Conservation (phyloP, 1,139 yeast genomes). For the Taphrina pruni region DNA sequence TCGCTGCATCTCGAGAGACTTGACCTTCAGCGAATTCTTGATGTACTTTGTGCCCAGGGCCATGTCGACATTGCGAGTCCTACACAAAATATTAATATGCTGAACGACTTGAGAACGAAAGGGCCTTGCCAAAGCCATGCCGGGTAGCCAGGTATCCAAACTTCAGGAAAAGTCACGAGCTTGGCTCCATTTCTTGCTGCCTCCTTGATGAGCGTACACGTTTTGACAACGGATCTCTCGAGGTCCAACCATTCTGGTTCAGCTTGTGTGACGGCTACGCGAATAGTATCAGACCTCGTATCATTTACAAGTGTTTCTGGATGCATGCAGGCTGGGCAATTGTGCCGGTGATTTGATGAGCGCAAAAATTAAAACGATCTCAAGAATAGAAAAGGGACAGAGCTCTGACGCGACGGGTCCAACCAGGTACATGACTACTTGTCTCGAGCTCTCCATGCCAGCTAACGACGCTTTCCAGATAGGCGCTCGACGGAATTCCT, state of each 20-base stretch:
- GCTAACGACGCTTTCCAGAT: not conserved
- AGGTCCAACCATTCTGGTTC: conserved; percentile 16
- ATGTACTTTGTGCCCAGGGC: not conserved
- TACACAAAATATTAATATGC: not conserved
- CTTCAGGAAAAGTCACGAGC: conserved; percentile 12
- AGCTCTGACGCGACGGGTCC: no score
- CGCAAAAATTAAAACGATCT: no score
- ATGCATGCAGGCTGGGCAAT: no score
- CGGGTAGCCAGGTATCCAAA: conserved; percentile 18
- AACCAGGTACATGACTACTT: not conserved
- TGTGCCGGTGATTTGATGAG: no score
- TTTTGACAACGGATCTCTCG: not conserved
- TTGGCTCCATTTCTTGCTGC: conserved; percentile 14
- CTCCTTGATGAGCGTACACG: not conserved
- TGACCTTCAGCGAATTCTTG: not conserved
- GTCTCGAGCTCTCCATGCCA: not conserved
- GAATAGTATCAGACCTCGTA: not conserved
- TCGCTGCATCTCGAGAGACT: not conserved
- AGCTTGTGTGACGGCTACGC: conserved; percentile 13
- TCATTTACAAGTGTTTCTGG: not conserved
- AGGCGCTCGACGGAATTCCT: not conserved
- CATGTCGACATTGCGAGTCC: conserved; percentile 3
- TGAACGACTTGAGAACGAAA: not conserved
- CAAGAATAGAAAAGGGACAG: no score
- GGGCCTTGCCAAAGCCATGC: conserved; percentile 4